Evolutionary conservation across 345 rosid genomes (phyloP), one percentile per base, ranked within the genome.

Genomic region (Draba incana): DNA sequence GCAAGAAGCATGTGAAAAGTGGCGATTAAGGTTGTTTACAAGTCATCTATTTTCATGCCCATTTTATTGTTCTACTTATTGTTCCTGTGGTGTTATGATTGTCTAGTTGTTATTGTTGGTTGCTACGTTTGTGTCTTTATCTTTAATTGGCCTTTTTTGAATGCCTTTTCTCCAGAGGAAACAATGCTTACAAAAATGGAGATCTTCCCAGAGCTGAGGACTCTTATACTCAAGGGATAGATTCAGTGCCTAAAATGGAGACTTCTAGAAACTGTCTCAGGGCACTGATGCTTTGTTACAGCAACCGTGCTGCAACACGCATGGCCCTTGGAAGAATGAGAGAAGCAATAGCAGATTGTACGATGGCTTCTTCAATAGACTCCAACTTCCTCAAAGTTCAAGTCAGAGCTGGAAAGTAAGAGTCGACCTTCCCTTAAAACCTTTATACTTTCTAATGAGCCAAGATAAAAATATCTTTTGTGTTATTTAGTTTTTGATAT

Each of bases 1-100:
- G 62, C 92, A 86, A 70, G 99, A 95, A 83, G 84, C 88, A 65
- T 92, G 99, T 70, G 98, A 95, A 81, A 95, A 86, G 81, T 95
- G 98, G 98, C 92, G 99, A 45, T 70, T 89, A 75, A 95, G 98
- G 99, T 89, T 66, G 70, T 66, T 64, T 57, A 31, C 61, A 52
- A 37, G 57, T 33, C 37, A 8, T 65, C 54, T 13, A 62, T 75
- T 25, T 63, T 20, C 23, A 27, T 48, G 27, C 58, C 56, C 47
- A 28, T 50, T 41, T 62, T 33, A 53, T 50, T 55, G 45, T 38
- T 48, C 4, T 69, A 42, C 62, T 27, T 24, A 47, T 55, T 75
- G 56, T 56, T 33, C 31, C n/a, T 48, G 11, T 31, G 16, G 45
- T 69, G 12, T 45, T 57, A 24, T 54, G 54, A 37, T 30, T 62